Conservation (phyloP, 1,139 yeast genomes). For the Trichomonascaceae sp. region DNA sequence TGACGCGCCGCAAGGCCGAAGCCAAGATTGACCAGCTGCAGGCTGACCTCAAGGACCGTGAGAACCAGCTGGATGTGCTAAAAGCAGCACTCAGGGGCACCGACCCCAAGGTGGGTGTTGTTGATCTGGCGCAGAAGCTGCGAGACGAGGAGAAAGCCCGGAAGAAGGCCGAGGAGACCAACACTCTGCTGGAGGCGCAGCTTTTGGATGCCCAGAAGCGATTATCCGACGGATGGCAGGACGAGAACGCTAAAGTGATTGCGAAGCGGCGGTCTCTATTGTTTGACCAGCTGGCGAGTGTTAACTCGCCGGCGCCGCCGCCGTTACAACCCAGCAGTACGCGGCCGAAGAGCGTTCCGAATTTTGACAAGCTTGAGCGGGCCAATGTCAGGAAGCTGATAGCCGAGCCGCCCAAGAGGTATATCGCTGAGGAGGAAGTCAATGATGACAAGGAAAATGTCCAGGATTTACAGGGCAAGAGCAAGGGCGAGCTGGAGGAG, state of each 20-base stretch:
- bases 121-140: conserved; percentile 19
- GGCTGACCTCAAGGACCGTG: too few species aligned
- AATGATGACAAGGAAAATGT: conserved; percentile 9
- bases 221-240: conserved; percentile 17
- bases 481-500: conserved; percentile 15
- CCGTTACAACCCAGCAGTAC: conserved; percentile 2
- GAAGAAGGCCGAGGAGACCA: conserved; percentile 19
- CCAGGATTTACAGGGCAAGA: conserved; percentile 11
- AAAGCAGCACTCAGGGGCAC: too few species aligned
- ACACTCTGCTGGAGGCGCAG: conserved; percentile 20
- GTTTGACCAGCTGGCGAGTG: conserved; percentile 14
- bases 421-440: not conserved
- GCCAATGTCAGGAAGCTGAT: too few species aligned
- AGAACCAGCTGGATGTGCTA: too few species aligned
- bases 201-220: conserved; percentile 18
- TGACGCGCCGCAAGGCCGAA: too few species aligned
- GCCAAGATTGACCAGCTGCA: too few species aligned
- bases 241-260: conserved; percentile 16
- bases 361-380: conserved; percentile 1
- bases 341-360: conserved; percentile 12
- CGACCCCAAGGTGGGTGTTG: conserved; percentile 14
- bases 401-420: too few species aligned
- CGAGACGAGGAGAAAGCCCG: conserved; percentile 19
- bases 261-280: conserved; percentile 16
- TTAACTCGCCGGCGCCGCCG: conserved; percentile 1